phyloP scores from a whole-genome alignment of 257 asterid genomes.

The Solanum corneliomulleri region DNA sequence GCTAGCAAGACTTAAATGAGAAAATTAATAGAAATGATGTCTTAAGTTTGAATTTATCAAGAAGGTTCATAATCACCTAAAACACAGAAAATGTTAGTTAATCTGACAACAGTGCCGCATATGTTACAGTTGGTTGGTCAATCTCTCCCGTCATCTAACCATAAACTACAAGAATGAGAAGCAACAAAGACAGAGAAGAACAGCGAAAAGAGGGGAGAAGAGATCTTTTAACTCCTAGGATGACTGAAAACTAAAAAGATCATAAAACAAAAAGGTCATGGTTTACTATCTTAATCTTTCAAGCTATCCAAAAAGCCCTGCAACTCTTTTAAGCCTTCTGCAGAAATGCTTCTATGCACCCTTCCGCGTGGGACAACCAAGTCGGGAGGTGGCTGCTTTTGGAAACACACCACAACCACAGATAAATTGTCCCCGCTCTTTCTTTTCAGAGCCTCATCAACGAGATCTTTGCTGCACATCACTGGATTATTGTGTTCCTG shows the following conservation, averaged over 20 bases:
- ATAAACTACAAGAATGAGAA: neutral
- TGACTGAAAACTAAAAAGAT: slow-evolving; percentile 1
- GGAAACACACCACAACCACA: slow-evolving; percentile 82
- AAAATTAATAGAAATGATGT: neutral
- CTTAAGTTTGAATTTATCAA: neutral
- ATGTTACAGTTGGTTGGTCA: slow-evolving; percentile 59
- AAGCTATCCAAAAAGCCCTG: slow-evolving; percentile 65
- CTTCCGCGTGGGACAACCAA: slow-evolving; percentile 66
- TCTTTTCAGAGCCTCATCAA: slow-evolving; percentile 83
- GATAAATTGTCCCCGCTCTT: slow-evolving; percentile 77
- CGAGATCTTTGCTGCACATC: slow-evolving; percentile 72
- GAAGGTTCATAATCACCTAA: neutral
- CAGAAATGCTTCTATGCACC: slow-evolving; percentile 87
- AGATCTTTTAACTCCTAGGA: neutral
- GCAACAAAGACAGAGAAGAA: neutral
- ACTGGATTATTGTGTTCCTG: slow-evolving; percentile 85
- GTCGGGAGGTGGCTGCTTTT: slow-evolving; percentile 61
- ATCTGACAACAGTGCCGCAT: slow-evolving; percentile 44
- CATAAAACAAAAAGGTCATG: neutral
- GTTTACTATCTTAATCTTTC: slow-evolving; percentile 33
- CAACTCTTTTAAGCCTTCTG: slow-evolving; percentile 90
- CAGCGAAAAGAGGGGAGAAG: neutral
- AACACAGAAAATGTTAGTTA: neutral
- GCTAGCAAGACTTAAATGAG: neutral
- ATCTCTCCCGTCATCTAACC: slow-evolving; percentile 41